Percentiles rank a stretch among this genome's conserved stretches.
These are phyloP conservation scores for Populus davidiana DNA, from an alignment of 345 rosid genomes.

Conservation along the genomic window DNA sequence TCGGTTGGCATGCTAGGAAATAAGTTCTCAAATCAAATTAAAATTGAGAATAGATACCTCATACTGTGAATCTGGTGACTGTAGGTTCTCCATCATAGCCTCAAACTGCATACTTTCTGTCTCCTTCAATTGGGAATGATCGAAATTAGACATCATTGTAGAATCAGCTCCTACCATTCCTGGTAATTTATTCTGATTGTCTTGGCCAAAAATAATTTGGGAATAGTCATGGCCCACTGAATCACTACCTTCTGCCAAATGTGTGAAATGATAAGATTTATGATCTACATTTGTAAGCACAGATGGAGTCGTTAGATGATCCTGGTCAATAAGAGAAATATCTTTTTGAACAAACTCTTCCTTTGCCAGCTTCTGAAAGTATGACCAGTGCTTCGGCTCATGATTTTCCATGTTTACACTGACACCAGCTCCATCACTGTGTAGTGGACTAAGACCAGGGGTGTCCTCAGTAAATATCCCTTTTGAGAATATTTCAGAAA, in stretches of 20 bases:
- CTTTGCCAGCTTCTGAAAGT: constrained; percentile 80
- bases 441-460: constrained; percentile 34
- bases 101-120: constrained; percentile 63
- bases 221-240: constrained; percentile 38
- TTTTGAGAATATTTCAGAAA: constrained; percentile 66
- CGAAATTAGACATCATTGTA: constrained; percentile 23
- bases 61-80: constrained; percentile 43
- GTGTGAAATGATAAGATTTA: constrained; percentile 36
- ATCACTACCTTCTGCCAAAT: constrained; percentile 36
- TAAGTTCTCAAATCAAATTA: constrained; percentile 23
- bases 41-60: constrained; percentile 48
- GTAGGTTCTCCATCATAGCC: constrained; percentile 60
- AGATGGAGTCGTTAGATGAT: constrained; percentile 34
- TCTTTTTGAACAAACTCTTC: constrained; percentile 54
- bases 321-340: constrained; percentile 59
- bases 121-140: constrained; percentile 37
- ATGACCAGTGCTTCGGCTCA: constrained; percentile 82
- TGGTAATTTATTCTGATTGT: constrained; percentile 32
- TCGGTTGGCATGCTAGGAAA: constrained; percentile 9
- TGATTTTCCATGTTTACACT: constrained; percentile 69
- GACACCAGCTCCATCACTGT: constrained; percentile 58
- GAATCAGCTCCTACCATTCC: constrained; percentile 29
- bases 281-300: constrained; percentile 29
- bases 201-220: constrained; percentile 42
- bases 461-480: constrained; percentile 55